phyloP scores from a whole-genome alignment of 305 asterid species.

The Fraxinus angustifolia region DNA sequence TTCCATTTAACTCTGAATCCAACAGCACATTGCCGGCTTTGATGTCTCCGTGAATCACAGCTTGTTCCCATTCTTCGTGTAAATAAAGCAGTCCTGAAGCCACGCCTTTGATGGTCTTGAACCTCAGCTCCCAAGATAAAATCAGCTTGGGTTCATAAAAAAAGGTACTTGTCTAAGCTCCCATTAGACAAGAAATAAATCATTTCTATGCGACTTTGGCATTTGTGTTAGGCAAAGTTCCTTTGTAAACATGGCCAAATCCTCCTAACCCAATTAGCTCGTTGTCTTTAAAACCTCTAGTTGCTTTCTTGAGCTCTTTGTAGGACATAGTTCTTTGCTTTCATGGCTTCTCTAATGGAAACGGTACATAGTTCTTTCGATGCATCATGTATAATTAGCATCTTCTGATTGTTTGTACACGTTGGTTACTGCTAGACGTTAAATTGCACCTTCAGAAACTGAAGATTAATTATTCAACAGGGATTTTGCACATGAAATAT shows the following conservation, averaged over 20 bases:
- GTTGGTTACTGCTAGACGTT: conserved; percentile 11
- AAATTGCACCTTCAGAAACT: background rate
- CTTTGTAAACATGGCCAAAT: background rate
- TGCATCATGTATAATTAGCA: conserved; percentile 47
- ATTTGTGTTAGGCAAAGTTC: background rate
- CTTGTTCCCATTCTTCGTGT: conserved; percentile 16
- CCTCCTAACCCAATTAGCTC: conserved; percentile 6
- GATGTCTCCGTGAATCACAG: conserved; percentile 11
- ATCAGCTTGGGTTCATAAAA: conserved; percentile 8
- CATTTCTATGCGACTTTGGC: background rate
- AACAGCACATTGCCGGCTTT: conserved; percentile 10
- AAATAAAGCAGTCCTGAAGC: conserved; percentile 4
- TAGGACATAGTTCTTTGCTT: background rate
- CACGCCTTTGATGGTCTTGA: conserved; percentile 7
- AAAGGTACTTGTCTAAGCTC: conserved; percentile 8
- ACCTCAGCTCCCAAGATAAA: conserved; percentile 13
- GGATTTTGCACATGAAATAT: background rate
- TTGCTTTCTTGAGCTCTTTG: conserved; percentile 10
- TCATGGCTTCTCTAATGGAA: conserved; percentile 23
- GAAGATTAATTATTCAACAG: background rate
- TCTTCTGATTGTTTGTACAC: conserved; percentile 30
- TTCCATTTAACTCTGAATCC: conserved; percentile 3
- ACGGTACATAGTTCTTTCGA: conserved; percentile 27
- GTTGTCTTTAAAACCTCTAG: background rate
- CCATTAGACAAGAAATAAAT: conserved; percentile 6